Evolutionary conservation across 768 basidiomycete genomes (phyloP).

Genomic region (Russula brevipes): DNA sequence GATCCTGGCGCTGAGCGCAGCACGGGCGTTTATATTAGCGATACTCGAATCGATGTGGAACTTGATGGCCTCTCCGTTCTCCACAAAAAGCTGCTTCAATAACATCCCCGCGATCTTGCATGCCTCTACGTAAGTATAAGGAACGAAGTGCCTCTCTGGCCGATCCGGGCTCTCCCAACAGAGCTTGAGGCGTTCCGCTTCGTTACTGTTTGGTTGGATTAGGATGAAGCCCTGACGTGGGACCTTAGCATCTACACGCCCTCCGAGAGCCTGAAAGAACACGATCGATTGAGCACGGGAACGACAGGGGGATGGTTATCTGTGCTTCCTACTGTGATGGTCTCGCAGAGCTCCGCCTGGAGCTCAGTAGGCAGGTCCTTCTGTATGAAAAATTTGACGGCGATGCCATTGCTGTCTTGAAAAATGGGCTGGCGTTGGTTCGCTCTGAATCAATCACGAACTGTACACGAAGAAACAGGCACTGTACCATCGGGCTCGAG

Average conservation of each 20-base stretch:
- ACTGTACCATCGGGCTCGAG: slow-evolving; percentile 18
- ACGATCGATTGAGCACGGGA: background rate
- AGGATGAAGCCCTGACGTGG: slow-evolving; percentile 73
- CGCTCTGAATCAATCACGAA: background rate
- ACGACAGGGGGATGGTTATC: background rate
- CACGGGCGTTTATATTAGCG: slow-evolving; percentile 68
- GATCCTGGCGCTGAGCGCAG: slow-evolving; percentile 61
- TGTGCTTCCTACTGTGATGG: slow-evolving; percentile 51
- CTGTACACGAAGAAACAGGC: background rate
- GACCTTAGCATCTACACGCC: slow-evolving; percentile 71
- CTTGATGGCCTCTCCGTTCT: slow-evolving; percentile 56
- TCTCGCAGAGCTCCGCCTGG: slow-evolving; percentile 68
- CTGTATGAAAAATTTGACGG: slow-evolving; percentile 81
- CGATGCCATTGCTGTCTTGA: slow-evolving; percentile 58
- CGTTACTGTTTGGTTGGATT: slow-evolving; percentile 59
- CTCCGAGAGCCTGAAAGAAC: slow-evolving; percentile 55
- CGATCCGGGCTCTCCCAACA: slow-evolving; percentile 68
- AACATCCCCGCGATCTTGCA: slow-evolving; percentile 74
- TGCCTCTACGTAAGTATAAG: slow-evolving; percentile 78
- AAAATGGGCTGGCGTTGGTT: slow-evolving; percentile 53
- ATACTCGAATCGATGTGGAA: slow-evolving; percentile 83
- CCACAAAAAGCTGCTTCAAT: slow-evolving; percentile 69
- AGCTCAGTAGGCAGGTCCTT: slow-evolving; percentile 66
- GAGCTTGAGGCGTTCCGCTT: slow-evolving; percentile 68
- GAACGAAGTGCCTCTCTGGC: slow-evolving; percentile 73